Evolutionary conservation across 495 filamentous ascomycete genomes (phyloP).

Genomic region (Neurospora tetrasperma): DNA sequence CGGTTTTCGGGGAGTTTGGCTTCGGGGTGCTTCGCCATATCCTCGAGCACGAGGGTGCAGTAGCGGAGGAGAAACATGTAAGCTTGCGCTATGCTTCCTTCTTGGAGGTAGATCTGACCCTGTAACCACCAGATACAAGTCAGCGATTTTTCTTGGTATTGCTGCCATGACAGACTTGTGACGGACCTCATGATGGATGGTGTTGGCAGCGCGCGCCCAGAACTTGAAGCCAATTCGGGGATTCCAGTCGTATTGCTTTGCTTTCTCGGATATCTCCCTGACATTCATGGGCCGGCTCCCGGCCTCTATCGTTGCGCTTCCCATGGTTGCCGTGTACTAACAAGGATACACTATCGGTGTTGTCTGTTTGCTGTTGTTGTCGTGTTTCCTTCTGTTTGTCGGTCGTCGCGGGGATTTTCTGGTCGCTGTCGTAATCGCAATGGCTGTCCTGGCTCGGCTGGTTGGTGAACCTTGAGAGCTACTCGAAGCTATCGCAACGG

Average conservation of each 20-base stretch:
- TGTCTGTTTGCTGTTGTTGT: not conserved
- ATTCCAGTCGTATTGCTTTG: slow-evolving; percentile 72
- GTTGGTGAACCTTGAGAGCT: not conserved
- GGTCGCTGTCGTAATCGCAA: not conserved
- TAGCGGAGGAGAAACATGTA: slow-evolving; percentile 82
- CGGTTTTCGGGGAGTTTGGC: slow-evolving; percentile 42
- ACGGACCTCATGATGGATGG: slow-evolving; percentile 66
- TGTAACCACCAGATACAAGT: slow-evolving; percentile 2
- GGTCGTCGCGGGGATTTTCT: not conserved
- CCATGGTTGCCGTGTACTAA: not conserved
- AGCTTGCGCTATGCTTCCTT: slow-evolving; percentile 76
- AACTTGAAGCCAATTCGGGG: slow-evolving; percentile 58
- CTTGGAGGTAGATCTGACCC: slow-evolving; percentile 62
- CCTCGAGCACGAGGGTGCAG: slow-evolving; percentile 55
- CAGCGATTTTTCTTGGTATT: not conserved
- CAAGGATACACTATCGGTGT: not conserved
- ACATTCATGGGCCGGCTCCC: slow-evolving; percentile 53
- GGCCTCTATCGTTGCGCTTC: not conserved
- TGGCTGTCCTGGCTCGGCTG: not conserved
- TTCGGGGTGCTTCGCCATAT: slow-evolving; percentile 54
- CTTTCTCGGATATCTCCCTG: slow-evolving; percentile 59
- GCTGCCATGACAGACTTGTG: not conserved
- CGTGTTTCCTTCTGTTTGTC: not conserved
- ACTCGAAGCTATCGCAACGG: not conserved
- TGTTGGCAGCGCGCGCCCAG: slow-evolving; percentile 74